Evolutionary conservation across 768 basidiomycete genomes (phyloP).

Genomic region (Leccinum incarnatum): DNA sequence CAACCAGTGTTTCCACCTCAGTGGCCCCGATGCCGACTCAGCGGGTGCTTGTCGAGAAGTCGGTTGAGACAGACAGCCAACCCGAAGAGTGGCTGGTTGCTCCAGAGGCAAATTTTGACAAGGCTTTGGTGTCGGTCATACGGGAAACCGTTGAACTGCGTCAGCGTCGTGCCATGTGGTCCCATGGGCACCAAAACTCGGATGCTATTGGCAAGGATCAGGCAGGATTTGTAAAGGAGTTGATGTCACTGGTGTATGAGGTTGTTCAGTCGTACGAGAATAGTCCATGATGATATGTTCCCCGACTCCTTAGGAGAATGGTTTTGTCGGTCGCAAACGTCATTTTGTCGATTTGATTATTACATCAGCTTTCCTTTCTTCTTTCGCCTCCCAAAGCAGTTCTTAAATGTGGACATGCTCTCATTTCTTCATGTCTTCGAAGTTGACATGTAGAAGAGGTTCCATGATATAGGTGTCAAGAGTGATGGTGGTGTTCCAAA

Average conservation of each 20-base stretch:
- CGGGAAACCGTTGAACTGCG: not conserved
- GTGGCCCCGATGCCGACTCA: no score
- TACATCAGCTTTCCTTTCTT: no score
- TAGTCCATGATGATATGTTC: not conserved
- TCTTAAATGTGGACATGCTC: no score
- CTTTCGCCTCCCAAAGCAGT: no score
- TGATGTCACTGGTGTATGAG: not conserved
- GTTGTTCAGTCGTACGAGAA: not conserved
- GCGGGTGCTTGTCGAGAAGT: not conserved
- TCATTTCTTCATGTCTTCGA: no score
- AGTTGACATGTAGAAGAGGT: no score
- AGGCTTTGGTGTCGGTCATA: not conserved
- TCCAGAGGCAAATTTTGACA: not conserved
- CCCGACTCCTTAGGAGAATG: no score
- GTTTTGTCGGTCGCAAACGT: no score
- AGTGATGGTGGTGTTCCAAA: no score
- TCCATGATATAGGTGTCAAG: no score
- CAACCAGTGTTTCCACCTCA: not conserved
- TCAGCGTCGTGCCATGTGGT: not conserved
- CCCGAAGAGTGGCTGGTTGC: not conserved
- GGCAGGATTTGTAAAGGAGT: not conserved
- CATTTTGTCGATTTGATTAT: no score
- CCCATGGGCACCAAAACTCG: not conserved
- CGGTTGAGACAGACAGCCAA: not conserved
- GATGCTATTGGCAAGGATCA: not conserved